Conservation (phyloP, 2,329 filamentous ascomycete species). For the Ceratocystis lukuohia region DNA sequence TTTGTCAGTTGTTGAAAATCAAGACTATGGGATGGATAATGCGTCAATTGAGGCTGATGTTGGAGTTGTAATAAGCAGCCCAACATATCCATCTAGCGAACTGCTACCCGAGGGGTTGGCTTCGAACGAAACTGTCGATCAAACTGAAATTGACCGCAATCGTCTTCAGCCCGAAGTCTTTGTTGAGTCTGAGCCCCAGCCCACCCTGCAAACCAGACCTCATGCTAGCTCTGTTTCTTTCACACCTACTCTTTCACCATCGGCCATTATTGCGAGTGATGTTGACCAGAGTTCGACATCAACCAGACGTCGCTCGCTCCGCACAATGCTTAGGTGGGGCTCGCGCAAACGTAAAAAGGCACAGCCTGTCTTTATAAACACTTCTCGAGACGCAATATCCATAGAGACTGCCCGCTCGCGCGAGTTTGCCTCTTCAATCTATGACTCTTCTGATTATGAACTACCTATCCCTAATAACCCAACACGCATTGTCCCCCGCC, state of each 20-base stretch:
- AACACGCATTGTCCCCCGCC: conserved; percentile 46
- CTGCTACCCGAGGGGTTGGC: not conserved
- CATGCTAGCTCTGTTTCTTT: conserved; percentile 19
- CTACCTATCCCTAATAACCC: conserved; percentile 24
- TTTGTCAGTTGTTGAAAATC: not conserved
- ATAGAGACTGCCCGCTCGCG: conserved; percentile 26
- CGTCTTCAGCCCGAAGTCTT: not conserved
- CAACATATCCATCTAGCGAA: conserved; percentile 2
- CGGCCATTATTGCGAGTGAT: conserved; percentile 10
- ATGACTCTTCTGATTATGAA: conserved; percentile 22
- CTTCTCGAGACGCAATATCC: conserved; percentile 28
- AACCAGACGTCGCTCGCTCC: conserved; percentile 14
- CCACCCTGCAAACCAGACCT: not conserved
- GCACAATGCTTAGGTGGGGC: conserved; percentile 20
- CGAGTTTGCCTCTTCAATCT: conserved; percentile 31
- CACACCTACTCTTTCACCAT: conserved; percentile 18
- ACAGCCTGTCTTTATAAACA: conserved; percentile 18
- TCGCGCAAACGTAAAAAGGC: conserved; percentile 24
- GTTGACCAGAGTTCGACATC: conserved; percentile 10
- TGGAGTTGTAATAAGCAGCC: not conserved
- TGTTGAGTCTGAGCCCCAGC: not conserved
- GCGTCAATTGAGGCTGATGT: not conserved
- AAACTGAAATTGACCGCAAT: not conserved
- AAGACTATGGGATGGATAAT: not conserved
- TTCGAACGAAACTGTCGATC: not conserved